Percentiles rank a stretch among this genome's conserved stretches.
Conservation (phyloP, 2,329 filamentous ascomycete species). For the Grosmannia huntii region DNA sequence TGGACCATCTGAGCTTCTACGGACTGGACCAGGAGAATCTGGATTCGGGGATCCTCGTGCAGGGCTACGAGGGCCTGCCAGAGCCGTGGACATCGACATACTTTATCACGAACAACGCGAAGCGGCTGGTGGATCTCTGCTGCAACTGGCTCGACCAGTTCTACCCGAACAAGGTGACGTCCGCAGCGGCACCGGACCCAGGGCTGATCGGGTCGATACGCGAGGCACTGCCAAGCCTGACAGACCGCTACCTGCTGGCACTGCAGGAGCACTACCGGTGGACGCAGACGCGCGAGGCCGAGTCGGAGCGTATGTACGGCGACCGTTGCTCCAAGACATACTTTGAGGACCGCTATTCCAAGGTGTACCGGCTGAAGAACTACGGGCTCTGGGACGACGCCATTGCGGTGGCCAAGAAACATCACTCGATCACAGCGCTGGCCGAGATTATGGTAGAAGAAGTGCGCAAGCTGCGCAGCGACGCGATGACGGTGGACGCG, state of each 20-base stretch:
- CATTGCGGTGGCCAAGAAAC: constrained; percentile 45
- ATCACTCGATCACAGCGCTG: constrained; percentile 40
- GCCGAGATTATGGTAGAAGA: constrained; percentile 44
- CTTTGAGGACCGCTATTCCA: constrained; percentile 35
- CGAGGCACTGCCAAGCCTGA: constrained; percentile 35
- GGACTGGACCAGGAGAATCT: constrained; percentile 58
- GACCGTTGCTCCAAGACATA: constrained; percentile 37
- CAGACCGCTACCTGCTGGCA: constrained; percentile 41
- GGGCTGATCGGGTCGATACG: constrained; percentile 32
- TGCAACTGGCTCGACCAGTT: constrained; percentile 41
- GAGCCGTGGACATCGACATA: constrained; percentile 76
- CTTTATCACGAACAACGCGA: constrained; percentile 47
- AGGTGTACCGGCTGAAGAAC: constrained; percentile 39
- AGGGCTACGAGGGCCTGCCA: constrained; percentile 55
- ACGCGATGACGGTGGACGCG: constrained; percentile 20
- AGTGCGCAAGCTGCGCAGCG: constrained; percentile 29
- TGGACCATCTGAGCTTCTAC: constrained; percentile 55
- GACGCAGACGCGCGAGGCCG: constrained; percentile 30
- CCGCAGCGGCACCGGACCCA: constrained; percentile 17
- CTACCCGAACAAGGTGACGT: constrained; percentile 16
- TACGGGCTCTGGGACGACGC: constrained; percentile 45
- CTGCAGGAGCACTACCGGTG: constrained; percentile 41
- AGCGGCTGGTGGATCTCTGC: constrained; percentile 46
- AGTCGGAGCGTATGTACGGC: constrained; percentile 26
- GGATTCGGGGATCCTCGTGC: constrained; percentile 48